phyloP scores from a whole-genome alignment of 1,139 yeast species.

The Scheffersomyces parashehatae region DNA sequence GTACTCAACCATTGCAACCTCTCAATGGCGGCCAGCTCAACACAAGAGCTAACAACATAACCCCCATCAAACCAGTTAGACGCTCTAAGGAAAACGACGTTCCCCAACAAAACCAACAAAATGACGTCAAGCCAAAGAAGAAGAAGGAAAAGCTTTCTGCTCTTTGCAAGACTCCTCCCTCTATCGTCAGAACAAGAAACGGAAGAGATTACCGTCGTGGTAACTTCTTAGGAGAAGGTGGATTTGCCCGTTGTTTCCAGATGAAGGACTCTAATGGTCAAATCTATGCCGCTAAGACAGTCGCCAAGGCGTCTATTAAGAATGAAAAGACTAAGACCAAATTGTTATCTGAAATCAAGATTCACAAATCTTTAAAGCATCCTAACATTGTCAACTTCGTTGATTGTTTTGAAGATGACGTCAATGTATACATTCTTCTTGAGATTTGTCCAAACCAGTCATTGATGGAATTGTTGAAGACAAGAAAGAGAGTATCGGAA shows the following conservation, averaged over 20 bases:
- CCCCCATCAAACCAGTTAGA: slow-evolving; percentile 43
- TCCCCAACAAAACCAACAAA: slow-evolving; percentile 15
- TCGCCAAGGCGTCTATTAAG: slow-evolving; percentile 91
- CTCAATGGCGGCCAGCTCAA: slow-evolving; percentile 48
- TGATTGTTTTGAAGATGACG: slow-evolving; percentile 94
- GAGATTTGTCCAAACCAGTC: slow-evolving; percentile 96
- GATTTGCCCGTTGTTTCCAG: slow-evolving; percentile 98
- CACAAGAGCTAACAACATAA: slow-evolving; percentile 36
- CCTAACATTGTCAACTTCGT: slow-evolving; percentile 87
- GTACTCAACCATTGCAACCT: slow-evolving; percentile 47
- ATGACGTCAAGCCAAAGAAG: slow-evolving; percentile 40
- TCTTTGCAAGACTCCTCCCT: slow-evolving; percentile 92
- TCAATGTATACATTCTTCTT: slow-evolving; percentile 85
- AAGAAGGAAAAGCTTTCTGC: slow-evolving; percentile 86
- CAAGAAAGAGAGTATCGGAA: slow-evolving; percentile 79
- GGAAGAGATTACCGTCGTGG: slow-evolving; percentile 94
- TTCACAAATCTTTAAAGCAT: slow-evolving; percentile 88
- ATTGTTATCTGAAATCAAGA: slow-evolving; percentile 87
- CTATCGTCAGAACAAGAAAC: slow-evolving; percentile 80
- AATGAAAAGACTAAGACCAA: slow-evolving; percentile 91
- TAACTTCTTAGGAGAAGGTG: slow-evolving; percentile 93
- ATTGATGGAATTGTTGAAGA: slow-evolving; percentile 85
- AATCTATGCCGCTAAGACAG: slow-evolving; percentile 94
- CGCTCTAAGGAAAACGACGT: slow-evolving; percentile 27
- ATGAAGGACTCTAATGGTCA: slow-evolving; percentile 88